These are phyloP conservation scores for Plasmodium reichenowi DNA, from an alignment of 169 alveolate species.

Conservation along the genomic window DNA sequence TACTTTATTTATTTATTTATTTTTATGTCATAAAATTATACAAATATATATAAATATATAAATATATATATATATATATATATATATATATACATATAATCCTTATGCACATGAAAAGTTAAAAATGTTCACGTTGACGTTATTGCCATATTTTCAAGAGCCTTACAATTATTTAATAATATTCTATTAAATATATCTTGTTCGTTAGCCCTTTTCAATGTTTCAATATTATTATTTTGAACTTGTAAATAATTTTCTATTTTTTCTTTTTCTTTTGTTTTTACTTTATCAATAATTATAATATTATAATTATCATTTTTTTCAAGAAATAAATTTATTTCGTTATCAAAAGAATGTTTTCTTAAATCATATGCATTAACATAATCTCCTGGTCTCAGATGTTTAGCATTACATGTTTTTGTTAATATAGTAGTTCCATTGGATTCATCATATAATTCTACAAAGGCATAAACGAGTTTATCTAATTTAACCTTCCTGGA, in stretches of 20 bases:
- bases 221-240: slow-evolving; percentile 58
- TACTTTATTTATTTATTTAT: no score
- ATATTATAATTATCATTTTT: slow-evolving; percentile 61
- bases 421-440: slow-evolving; percentile 58
- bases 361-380: slow-evolving; percentile 74
- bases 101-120: background rate
- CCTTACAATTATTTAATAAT: slow-evolving; percentile 31
- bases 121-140: background rate
- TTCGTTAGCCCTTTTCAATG: slow-evolving; percentile 47
- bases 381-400: slow-evolving; percentile 73
- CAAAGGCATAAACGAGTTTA: slow-evolving; percentile 62
- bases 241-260: slow-evolving; percentile 54
- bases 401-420: slow-evolving; percentile 68
- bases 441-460: slow-evolving; percentile 69
- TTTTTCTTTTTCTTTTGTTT: slow-evolving; percentile 47
- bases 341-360: slow-evolving; percentile 56
- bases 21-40: background rate
- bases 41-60: background rate
- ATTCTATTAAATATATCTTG: slow-evolving; percentile 35
- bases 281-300: slow-evolving; percentile 67
- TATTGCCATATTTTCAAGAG: slow-evolving; percentile 33
- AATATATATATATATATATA: background rate
- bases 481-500: slow-evolving; percentile 69
- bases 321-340: slow-evolving; percentile 36
- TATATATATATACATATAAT: background rate